These are phyloP conservation scores for Saksenaea vasiformis DNA, from an alignment of 371 early-diverging fungal genomes.

Conservation along the genomic window DNA sequence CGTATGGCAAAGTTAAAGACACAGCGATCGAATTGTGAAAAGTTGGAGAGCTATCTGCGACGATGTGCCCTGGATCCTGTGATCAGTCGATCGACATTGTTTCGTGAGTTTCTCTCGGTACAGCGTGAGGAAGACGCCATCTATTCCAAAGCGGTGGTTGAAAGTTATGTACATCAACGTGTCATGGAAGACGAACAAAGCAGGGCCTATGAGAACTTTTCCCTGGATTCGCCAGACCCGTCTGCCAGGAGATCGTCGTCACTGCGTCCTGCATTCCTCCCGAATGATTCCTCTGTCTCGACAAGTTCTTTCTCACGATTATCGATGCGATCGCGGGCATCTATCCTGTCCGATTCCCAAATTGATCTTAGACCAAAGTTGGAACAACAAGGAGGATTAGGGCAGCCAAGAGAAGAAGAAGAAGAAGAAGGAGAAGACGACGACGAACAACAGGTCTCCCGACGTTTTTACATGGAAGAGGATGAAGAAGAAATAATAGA, in stretches of 20 bases:
- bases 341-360: not conserved
- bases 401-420: no score
- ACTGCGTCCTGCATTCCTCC: not conserved
- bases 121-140: slow-evolving; percentile 22
- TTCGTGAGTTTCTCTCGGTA: slow-evolving; percentile 29
- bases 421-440: no score
- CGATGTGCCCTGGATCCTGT: slow-evolving; percentile 23
- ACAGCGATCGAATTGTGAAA: slow-evolving; percentile 20
- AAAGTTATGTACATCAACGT: not conserved
- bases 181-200: not conserved
- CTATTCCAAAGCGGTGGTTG: not conserved
- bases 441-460: not conserved
- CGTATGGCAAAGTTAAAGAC: slow-evolving; percentile 2
- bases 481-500: slow-evolving; percentile 2
- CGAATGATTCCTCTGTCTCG: not conserved
- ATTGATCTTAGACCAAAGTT: not conserved
- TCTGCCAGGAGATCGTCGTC: slow-evolving; percentile 4
- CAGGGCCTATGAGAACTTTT: not conserved
- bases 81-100: slow-evolving; percentile 24
- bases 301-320: not conserved
- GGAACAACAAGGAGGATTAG: not conserved
- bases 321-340: not conserved
- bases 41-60: slow-evolving; percentile 28
- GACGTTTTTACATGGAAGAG: not conserved
- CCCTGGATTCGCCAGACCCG: not conserved